phyloP scores from a whole-genome alignment of 306 rosid genomes.

The Quillaja saponaria region DNA sequence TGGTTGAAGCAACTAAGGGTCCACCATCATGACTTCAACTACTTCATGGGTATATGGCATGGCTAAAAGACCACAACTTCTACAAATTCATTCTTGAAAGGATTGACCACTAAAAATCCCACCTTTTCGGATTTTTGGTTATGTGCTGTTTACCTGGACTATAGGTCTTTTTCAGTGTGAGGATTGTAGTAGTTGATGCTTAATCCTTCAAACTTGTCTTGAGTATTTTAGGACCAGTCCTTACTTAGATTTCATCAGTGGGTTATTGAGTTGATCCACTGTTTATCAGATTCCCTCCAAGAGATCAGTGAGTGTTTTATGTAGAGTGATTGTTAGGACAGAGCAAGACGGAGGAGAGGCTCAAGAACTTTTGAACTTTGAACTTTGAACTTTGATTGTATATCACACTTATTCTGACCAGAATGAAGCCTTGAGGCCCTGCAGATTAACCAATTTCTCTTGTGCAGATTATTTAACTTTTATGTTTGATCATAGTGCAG shows the following conservation, averaged over 20 bases:
- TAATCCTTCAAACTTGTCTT: conserved; percentile 22
- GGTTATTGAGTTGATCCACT: conserved; percentile 30
- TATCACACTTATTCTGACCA: conserved; percentile 9
- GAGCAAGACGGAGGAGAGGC: conserved; percentile 16
- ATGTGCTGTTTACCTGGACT: conserved; percentile 32
- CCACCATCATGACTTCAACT: conserved; percentile 90
- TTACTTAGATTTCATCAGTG: conserved; percentile 13
- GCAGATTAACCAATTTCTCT: background rate
- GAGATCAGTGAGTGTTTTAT: conserved; percentile 19
- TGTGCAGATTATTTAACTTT: background rate
- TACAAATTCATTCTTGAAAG: conserved; percentile 10
- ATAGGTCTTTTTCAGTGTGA: conserved; percentile 26
- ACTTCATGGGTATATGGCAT: conserved; percentile 61
- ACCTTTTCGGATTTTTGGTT: conserved; percentile 23
- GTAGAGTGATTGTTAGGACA: conserved; percentile 22
- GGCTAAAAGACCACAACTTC: conserved; percentile 32
- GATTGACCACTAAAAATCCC: conserved; percentile 17
- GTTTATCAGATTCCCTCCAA: conserved; percentile 14
- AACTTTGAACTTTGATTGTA: conserved; percentile 17
- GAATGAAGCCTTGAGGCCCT: background rate
- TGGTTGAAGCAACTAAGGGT: conserved; percentile 93
- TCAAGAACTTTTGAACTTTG: background rate
- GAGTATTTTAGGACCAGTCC: conserved; percentile 28
- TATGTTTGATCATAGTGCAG: no score
- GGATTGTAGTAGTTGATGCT: conserved; percentile 23